phyloP scores from a whole-genome alignment of 169 alveolate genomes.

The Eimeria nieschulzi region DNA sequence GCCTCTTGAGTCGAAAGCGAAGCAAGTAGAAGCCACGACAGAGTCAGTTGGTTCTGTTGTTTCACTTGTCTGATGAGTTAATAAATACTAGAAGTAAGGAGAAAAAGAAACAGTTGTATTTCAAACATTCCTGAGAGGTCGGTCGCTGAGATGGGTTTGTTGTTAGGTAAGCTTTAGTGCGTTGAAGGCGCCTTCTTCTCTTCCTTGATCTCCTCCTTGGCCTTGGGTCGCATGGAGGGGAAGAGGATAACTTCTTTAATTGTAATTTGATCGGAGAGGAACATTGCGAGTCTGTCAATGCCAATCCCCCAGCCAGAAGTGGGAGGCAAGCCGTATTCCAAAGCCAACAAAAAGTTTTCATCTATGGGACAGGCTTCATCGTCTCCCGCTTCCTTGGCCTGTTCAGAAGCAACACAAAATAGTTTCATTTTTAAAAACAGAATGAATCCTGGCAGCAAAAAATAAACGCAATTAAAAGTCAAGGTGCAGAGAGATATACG shows the following conservation, averaged over 20 bases:
- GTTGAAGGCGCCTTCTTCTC: conserved; percentile 23
- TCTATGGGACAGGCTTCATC: conserved; percentile 82
- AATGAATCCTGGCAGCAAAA: not conserved
- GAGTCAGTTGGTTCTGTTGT: not conserved
- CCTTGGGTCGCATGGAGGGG: conserved; percentile 95
- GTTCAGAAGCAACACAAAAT: not conserved
- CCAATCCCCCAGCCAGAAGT: conserved; percentile 99
- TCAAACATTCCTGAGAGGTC: too few species aligned
- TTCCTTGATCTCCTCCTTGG: conserved; percentile 11
- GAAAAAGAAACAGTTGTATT: too few species aligned
- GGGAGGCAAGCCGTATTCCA: conserved; percentile 99
- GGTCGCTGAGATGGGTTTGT: too few species aligned
- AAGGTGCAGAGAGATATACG: not conserved
- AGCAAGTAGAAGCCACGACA: not conserved
- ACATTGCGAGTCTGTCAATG: conserved; percentile 97
- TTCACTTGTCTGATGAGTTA: not conserved
- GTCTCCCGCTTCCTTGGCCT: conserved; percentile 82
- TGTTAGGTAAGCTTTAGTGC: not conserved
- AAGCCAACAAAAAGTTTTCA: conserved; percentile 90
- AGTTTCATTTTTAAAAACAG: not conserved
- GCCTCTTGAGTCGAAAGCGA: too few species aligned
- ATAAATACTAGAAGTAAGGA: too few species aligned
- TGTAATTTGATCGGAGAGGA: conserved; percentile 93
- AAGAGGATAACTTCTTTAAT: conserved; percentile 97
- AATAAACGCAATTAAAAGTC: not conserved